phyloP scores from a whole-genome alignment of 1,139 yeast species.

The Blastobotrys malaysiensis region DNA sequence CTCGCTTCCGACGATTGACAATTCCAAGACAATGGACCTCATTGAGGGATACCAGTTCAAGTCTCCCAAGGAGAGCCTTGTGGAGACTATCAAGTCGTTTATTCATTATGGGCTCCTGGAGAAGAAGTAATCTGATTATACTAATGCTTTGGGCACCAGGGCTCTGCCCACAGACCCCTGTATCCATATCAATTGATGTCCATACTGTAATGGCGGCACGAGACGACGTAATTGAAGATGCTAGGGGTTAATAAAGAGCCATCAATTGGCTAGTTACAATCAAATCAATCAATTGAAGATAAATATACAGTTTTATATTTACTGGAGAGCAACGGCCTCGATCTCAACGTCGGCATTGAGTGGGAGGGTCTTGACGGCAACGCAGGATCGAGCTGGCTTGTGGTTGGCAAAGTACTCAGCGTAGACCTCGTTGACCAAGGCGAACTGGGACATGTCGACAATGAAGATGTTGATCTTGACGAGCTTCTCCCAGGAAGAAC shows the following conservation, averaged over 20 bases:
- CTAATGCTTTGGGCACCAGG: not conserved
- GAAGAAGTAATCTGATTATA: not conserved
- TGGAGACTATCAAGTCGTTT: not conserved
- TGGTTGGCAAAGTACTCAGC: slow-evolving; percentile 72
- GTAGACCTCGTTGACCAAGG: slow-evolving; percentile 76
- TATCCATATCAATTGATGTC: too few species aligned
- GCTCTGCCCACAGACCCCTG: too few species aligned
- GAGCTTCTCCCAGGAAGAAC: slow-evolving; percentile 72
- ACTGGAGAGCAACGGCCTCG: slow-evolving; percentile 13
- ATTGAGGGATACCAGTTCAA: not conserved
- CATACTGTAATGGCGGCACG: too few species aligned
- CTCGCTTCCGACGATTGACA: not conserved
- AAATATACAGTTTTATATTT: slow-evolving; percentile 1
- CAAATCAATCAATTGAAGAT: not conserved
- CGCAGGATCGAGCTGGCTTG: slow-evolving; percentile 95
- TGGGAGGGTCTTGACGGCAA: slow-evolving; percentile 86
- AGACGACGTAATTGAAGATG: too few species aligned
- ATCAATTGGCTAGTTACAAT: too few species aligned
- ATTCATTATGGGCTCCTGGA: not conserved
- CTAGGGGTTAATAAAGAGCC: too few species aligned
- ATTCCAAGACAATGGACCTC: not conserved
- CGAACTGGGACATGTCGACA: slow-evolving; percentile 81
- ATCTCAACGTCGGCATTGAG: slow-evolving; percentile 17
- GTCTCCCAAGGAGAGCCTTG: not conserved
- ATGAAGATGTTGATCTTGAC: slow-evolving; percentile 85